phyloP scores from a whole-genome alignment of 108 stramenopile species.

The Cyclostephanos tholiformis region DNA sequence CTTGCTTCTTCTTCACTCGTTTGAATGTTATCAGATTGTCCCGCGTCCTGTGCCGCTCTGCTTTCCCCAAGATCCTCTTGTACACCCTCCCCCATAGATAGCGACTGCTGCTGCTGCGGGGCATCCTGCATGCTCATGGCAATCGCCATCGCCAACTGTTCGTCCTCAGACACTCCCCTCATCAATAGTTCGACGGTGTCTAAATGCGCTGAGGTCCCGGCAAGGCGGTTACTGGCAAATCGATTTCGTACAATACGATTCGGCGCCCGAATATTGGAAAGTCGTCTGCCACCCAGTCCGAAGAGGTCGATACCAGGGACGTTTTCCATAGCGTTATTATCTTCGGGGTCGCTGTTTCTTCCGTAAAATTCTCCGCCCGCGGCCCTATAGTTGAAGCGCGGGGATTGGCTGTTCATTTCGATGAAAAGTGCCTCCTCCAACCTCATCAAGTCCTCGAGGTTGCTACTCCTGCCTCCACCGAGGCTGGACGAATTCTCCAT shows the following conservation, averaged over 20 bases:
- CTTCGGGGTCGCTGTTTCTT: neutral
- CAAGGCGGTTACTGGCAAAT: slow-evolving; percentile 22
- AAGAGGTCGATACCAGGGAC: neutral
- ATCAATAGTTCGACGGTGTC: slow-evolving; percentile 61
- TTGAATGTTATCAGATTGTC: neutral
- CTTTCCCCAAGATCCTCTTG: neutral
- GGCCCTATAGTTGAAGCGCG: neutral
- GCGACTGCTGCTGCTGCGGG: slow-evolving; percentile 11
- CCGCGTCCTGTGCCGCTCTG: neutral
- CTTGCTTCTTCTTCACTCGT: slow-evolving; percentile 9
- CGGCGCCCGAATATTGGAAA: slow-evolving; percentile 7
- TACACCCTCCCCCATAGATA: neutral
- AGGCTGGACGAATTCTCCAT: slow-evolving; percentile 55
- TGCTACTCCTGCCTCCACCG: slow-evolving; percentile 41
- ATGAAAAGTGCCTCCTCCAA: slow-evolving; percentile 73
- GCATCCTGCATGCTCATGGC: slow-evolving; percentile 72
- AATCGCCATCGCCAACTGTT: slow-evolving; percentile 87
- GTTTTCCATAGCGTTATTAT: neutral
- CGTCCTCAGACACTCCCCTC: slow-evolving; percentile 78
- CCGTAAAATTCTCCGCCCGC: neutral
- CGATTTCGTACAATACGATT: slow-evolving; percentile 11
- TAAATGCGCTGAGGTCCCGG: slow-evolving; percentile 25
- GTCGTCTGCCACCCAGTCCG: neutral
- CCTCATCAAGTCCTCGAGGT: slow-evolving; percentile 72
- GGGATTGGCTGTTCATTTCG: slow-evolving; percentile 40